Conservation (phyloP, 768 basidiomycete genomes). For the Suillus weaverae region DNA sequence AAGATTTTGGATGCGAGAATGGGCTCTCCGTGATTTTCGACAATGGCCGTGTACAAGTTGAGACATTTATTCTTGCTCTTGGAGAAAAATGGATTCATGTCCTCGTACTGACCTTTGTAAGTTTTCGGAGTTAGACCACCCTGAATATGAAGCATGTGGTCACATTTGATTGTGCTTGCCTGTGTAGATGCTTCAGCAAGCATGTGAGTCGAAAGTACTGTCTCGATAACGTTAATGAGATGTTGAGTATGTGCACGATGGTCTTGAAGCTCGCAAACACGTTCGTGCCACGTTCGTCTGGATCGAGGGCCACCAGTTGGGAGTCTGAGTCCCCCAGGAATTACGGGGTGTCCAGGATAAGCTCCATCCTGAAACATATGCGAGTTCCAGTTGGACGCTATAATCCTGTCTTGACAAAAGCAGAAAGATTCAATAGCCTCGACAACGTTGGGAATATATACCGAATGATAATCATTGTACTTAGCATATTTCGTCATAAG, state of each 20-base stretch:
- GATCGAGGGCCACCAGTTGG: background rate
- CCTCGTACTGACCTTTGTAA: background rate
- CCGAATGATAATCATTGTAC: background rate
- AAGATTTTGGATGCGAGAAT: background rate
- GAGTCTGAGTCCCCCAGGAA: background rate
- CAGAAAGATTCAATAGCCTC: background rate
- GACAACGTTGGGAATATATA: background rate
- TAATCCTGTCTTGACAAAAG: background rate
- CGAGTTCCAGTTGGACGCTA: background rate
- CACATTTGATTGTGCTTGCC: background rate
- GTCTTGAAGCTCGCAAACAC: background rate
- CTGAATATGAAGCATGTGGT: background rate
- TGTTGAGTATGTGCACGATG: background rate
- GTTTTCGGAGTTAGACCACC: background rate
- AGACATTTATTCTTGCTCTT: background rate
- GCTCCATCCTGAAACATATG: background rate
- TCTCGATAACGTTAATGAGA: background rate
- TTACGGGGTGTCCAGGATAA: background rate
- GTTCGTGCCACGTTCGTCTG: background rate
- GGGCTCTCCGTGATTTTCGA: background rate
- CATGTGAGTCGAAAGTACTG: background rate
- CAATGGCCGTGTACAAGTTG: background rate
- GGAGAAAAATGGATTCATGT: background rate
- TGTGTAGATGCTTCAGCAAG: background rate
- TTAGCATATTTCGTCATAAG: too few relatives aligned